These are phyloP conservation scores for Ammopiptanthus mongolicus DNA, from an alignment of 306 rosid species.

Conservation along the genomic window DNA sequence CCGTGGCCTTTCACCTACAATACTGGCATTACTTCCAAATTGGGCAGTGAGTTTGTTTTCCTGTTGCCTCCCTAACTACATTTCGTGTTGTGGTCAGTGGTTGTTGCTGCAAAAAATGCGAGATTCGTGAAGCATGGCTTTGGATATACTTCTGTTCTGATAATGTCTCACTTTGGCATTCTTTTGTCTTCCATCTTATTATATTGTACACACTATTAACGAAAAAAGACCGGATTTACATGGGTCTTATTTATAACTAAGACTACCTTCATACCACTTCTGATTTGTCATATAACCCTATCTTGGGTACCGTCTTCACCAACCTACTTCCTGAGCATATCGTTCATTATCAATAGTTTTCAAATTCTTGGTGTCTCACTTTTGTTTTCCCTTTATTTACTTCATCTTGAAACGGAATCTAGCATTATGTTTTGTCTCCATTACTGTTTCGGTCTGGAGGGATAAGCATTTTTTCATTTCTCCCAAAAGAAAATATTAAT, in stretches of 20 bases:
- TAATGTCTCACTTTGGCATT: conserved; percentile 6
- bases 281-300: not conserved
- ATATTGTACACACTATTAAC: not conserved
- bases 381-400: not conserved
- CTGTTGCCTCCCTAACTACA: not conserved
- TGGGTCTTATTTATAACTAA: not conserved
- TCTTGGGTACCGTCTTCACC: not conserved
- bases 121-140: not conserved
- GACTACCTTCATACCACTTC: not conserved
- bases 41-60: conserved; percentile 84
- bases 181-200: not conserved
- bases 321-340: not conserved
- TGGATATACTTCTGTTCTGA: not conserved
- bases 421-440: not conserved
- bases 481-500: not conserved
- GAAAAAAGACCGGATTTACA: conserved; percentile 3
- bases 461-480: not conserved
- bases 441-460: not conserved
- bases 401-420: conserved; percentile 1
- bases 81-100: not conserved
- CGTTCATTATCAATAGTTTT: not conserved
- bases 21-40: conserved; percentile 92
- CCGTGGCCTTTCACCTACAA: conserved; percentile 94
- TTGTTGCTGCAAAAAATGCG: not conserved
- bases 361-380: not conserved